Evolutionary conservation across 2,329 filamentous ascomycete species (phyloP).

Genomic region (Aspergillus novoparasiticus): DNA sequence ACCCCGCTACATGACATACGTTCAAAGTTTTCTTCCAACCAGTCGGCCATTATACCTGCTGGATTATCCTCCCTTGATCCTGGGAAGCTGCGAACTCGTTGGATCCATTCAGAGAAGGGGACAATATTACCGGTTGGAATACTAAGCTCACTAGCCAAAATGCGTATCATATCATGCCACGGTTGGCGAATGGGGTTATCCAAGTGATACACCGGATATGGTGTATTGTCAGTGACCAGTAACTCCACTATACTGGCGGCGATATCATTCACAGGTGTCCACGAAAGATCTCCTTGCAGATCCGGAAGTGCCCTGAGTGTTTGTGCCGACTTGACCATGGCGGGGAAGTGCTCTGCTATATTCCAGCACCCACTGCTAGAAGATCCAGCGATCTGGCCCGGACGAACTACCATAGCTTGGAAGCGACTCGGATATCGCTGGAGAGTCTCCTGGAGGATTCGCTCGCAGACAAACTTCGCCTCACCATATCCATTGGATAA

Average conservation of each 20-base stretch:
- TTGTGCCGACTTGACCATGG: conserved; percentile 56
- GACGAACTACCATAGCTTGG: conserved; percentile 47
- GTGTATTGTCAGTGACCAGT: conserved; percentile 10
- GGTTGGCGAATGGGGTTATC: conserved; percentile 49
- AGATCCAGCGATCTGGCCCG: conserved; percentile 58
- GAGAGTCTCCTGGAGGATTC: conserved; percentile 53
- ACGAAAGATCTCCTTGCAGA: conserved; percentile 45
- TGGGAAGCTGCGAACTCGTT: conserved; percentile 33
- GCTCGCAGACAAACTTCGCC: conserved; percentile 55
- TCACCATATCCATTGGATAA: conserved; percentile 55
- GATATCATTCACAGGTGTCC: conserved; percentile 51
- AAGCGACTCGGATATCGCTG: conserved; percentile 46
- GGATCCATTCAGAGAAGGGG: conserved; percentile 46
- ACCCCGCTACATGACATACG: conserved; percentile 52
- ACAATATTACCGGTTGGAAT: conserved; percentile 36
- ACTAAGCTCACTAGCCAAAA: conserved; percentile 38
- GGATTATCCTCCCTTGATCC: conserved; percentile 31
- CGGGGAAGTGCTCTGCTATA: conserved; percentile 52
- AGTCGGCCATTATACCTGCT: conserved; percentile 31
- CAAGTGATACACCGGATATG: conserved; percentile 48
- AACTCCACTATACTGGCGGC: conserved; percentile 40
- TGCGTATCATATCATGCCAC: conserved; percentile 40
- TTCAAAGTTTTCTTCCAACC: conserved; percentile 36
- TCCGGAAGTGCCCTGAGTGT: conserved; percentile 47
- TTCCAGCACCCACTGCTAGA: conserved; percentile 58